Base-by-base conservation (phyloP, 495 filamentous ascomycete species). In the Lasiosphaeriaceae sp. region DNA sequence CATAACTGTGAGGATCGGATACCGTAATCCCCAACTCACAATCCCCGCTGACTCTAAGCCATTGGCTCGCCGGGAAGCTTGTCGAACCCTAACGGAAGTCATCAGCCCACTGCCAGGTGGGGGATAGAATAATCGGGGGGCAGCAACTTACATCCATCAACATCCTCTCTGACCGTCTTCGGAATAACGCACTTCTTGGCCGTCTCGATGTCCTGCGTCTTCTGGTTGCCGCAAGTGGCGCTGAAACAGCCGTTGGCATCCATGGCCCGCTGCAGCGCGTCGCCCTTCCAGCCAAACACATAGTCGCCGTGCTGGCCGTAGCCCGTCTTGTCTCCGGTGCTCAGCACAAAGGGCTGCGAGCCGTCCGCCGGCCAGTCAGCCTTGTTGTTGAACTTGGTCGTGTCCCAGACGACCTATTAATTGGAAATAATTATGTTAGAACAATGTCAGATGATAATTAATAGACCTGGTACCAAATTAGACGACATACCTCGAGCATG, bases 221-320 rank as follows among this genome's bases (percentile, higher is more conserved):
- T 60, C 45, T 51, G 58, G 24, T 60, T 60, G 45, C 54, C 58
- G 53, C 58, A 60, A 9, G 49, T 52, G 7, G 52, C 58, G 47
- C 48, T 55, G 53, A 60, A 60, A 46, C 54, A 56, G 47, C 58
- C 54, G 16, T 52, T 47, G 23, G 29, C 52, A 46, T 62, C 59
- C 56, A 62, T 62, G 55, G 56, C 46, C 9, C 56, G 46, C 31
- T 62, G 59, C 2, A 62, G 35, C 9, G 50, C 49, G 22, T 62
- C 59, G 21, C 56, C 59, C 51, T 59, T 55, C 59, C 59, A 62
- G 1, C 57, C 57, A 11, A 61, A 57, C 0, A 61, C 58, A 2
- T 57, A 61, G 16, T 59, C 51, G 3, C 58, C 59, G 17, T 62
- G 59, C 20, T 62, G 59, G 17, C 55, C 56, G 3, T 62, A 62